A percentile compares a stretch with the other conserved stretches of the same genome.
Conservation (phyloP, 2,329 filamentous ascomycete genomes). For the Ceratocystis smalleyi region DNA sequence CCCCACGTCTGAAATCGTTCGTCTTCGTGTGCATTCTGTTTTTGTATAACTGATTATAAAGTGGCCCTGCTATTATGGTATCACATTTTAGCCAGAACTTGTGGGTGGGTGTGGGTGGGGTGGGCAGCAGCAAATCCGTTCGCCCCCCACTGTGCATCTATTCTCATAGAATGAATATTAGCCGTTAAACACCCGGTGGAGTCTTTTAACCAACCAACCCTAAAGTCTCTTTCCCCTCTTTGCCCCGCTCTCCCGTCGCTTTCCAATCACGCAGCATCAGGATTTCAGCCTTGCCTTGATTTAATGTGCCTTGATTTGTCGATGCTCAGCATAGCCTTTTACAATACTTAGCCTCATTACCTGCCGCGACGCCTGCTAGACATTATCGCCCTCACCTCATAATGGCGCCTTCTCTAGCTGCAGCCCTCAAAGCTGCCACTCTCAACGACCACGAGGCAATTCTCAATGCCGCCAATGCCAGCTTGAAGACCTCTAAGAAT, state of each 20-base stretch:
- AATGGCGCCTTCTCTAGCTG: constrained; percentile 26
- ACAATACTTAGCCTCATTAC: background rate
- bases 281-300: background rate
- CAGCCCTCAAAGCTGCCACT: constrained; percentile 38
- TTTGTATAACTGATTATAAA: background rate
- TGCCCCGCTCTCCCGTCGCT: background rate
- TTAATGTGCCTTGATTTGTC: background rate
- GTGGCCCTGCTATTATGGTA: background rate
- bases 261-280: background rate
- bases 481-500: constrained; percentile 44
- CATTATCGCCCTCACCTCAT: background rate
- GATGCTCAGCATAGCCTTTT: background rate
- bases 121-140: background rate
- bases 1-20: background rate
- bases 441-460: constrained; percentile 61
- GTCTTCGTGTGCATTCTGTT: background rate
- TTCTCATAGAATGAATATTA: background rate
- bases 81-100: background rate
- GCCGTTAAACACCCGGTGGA: background rate
- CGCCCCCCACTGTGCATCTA: background rate
- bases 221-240: background rate
- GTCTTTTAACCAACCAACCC: background rate
- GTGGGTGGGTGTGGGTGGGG: no score
- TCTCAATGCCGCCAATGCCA: constrained; percentile 46
- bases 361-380: background rate